A percentile compares a stretch with the other conserved stretches of the same genome.
Conservation (phyloP, 129 eudicot genomes). For the Tagetes patula region DNA sequence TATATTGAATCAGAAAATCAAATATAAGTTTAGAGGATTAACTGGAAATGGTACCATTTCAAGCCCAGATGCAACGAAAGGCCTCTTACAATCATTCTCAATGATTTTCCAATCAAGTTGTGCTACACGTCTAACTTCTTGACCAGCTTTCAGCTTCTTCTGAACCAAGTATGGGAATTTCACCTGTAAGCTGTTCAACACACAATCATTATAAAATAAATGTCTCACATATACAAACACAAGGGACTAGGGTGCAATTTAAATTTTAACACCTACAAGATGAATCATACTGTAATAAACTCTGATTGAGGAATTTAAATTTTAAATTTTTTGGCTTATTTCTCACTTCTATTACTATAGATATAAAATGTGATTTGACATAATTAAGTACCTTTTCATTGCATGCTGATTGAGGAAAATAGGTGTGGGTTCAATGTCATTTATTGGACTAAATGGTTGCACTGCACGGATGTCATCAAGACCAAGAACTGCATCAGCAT, state of each 20-base stretch:
- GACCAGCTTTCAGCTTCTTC: constrained; percentile 64
- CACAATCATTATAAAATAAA: constrained; percentile 15
- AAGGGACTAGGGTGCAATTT: neutral
- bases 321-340: too few species aligned
- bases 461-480: constrained; percentile 83
- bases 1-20: constrained; percentile 11
- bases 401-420: constrained; percentile 75
- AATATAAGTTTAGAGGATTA: constrained; percentile 26
- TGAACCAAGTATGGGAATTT: constrained; percentile 81
- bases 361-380: too few species aligned
- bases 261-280: neutral
- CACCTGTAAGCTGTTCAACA: constrained; percentile 57
- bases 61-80: constrained; percentile 92
- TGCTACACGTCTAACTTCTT: constrained; percentile 81
- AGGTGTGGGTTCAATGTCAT: constrained; percentile 80
- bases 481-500: constrained; percentile 98
- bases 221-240: neutral
- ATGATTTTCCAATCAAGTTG: constrained; percentile 86
- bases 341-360: too few species aligned
- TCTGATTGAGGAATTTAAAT: neutral
- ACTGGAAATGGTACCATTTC: constrained; percentile 84
- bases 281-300: neutral
- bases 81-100: constrained; percentile 61
- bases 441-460: constrained; percentile 69
- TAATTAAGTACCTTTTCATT: constrained; percentile 69